These are phyloP conservation scores for Malus hybrid DNA, from an alignment of 331 rosid genomes.

Conservation along the genomic window DNA sequence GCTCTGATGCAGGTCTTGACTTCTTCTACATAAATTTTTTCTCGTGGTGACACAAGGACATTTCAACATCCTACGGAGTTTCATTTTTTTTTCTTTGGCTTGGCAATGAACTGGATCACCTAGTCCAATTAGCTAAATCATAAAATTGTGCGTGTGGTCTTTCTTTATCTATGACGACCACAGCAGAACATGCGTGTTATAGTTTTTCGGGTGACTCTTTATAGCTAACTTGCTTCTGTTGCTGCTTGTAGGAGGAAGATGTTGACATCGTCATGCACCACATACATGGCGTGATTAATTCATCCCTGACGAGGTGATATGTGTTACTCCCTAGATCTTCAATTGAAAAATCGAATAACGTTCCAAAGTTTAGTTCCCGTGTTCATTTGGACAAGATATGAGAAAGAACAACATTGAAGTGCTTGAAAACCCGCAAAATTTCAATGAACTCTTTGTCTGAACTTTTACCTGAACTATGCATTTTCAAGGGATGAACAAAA, in stretches of 20 bases:
- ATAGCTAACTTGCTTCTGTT: not conserved
- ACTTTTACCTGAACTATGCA: not conserved
- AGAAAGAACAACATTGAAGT: not conserved
- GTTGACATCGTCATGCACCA: constrained; percentile 78
- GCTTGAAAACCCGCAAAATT: not conserved
- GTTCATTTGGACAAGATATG: not conserved
- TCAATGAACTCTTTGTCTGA: not conserved
- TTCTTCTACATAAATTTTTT: not conserved
- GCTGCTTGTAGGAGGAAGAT: constrained; percentile 67
- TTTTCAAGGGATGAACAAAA: constrained; percentile 36
- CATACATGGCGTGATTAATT: constrained; percentile 45
- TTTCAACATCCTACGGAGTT: not conserved
- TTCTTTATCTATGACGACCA: not conserved
- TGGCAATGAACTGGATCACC: not conserved
- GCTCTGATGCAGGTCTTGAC: constrained; percentile 62
- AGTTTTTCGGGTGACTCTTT: not conserved
- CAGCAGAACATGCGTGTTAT: not conserved
- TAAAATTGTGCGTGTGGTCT: not conserved
- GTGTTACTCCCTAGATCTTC: constrained; percentile 2
- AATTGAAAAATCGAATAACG: not conserved
- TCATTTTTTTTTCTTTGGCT: not conserved
- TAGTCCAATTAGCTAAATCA: not conserved
- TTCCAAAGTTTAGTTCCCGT: not conserved
- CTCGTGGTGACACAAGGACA: not conserved
- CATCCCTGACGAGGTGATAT: constrained; percentile 39